Evolutionary conservation across 177 flowering plant genomes (phyloP).

Genomic region (Vitis hybrid): DNA sequence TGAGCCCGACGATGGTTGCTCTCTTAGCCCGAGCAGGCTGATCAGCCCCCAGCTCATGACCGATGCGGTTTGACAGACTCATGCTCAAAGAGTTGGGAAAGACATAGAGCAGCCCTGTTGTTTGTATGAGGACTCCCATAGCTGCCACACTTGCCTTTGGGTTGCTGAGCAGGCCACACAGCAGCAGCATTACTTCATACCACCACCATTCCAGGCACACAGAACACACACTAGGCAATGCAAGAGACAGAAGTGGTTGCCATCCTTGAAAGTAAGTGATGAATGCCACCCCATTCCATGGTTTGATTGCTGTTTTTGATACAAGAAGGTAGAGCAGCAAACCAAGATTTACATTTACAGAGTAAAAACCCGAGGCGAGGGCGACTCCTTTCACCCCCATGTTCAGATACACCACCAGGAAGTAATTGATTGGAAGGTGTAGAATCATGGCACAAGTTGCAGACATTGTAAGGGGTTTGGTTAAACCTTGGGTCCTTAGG

Average conservation of each 20-base stretch:
- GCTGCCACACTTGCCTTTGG: slow-evolving; percentile 49
- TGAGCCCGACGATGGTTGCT: slow-evolving; percentile 30
- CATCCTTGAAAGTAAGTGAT: slow-evolving; percentile 25
- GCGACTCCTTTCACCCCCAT: slow-evolving; percentile 57
- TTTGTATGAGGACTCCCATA: slow-evolving; percentile 57
- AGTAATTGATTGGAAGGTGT: slow-evolving; percentile 51
- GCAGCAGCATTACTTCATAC: slow-evolving; percentile 51
- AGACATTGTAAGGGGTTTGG: slow-evolving; percentile 33
- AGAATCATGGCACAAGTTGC: slow-evolving; percentile 29
- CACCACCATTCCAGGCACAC: slow-evolving; percentile 74
- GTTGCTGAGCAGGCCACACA: slow-evolving; percentile 43
- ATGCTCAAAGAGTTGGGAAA: slow-evolving; percentile 45
- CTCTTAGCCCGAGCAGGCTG: slow-evolving; percentile 32
- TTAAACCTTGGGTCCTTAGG: slow-evolving; percentile 42
- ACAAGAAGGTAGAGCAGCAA: slow-evolving; percentile 31
- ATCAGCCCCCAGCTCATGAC: slow-evolving; percentile 49
- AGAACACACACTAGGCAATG: slow-evolving; percentile 34
- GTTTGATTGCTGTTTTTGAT: slow-evolving; percentile 29
- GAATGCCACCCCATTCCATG: slow-evolving; percentile 31
- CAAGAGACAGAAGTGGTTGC: slow-evolving; percentile 29
- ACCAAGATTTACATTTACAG: slow-evolving; percentile 34
- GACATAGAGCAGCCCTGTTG: slow-evolving; percentile 42
- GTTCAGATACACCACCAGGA: slow-evolving; percentile 32
- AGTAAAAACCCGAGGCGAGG: slow-evolving; percentile 39
- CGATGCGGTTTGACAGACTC: slow-evolving; percentile 39